These are phyloP conservation scores for Cephalotrichum gorgonifer DNA, from an alignment of 2,329 filamentous ascomycete genomes.

Conservation along the genomic window DNA sequence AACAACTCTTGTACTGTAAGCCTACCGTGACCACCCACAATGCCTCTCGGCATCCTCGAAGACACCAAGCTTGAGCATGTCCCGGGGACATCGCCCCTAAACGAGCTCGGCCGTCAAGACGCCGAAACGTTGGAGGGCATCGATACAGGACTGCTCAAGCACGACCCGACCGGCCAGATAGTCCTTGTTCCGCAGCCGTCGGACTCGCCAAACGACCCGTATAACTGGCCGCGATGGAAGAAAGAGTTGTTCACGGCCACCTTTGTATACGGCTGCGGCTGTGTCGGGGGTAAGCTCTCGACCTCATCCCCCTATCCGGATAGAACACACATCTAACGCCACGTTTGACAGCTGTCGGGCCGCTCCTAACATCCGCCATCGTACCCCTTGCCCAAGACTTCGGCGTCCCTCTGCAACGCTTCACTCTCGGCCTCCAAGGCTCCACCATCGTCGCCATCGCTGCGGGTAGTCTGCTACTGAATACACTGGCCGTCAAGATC, in stretches of 20 bases:
- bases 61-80: constrained; percentile 16
- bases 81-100: constrained; percentile 15
- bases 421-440: constrained; percentile 23
- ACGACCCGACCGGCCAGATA: constrained; percentile 17
- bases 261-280: constrained; percentile 25
- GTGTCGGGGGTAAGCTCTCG: constrained; percentile 24
- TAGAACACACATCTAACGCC: constrained; percentile 7
- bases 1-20: no score
- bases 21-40: constrained; percentile 3
- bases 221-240: constrained; percentile 31
- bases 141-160: constrained; percentile 13
- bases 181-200: constrained; percentile 40
- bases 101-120: constrained; percentile 11
- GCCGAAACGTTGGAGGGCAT: constrained; percentile 9
- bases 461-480: constrained; percentile 22
- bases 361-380: constrained; percentile 23
- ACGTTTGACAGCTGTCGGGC: constrained; percentile 20
- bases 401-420: constrained; percentile 17
- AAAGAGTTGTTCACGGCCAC: constrained; percentile 24
- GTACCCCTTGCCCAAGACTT: constrained; percentile 22
- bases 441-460: constrained; percentile 22
- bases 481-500: constrained; percentile 23
- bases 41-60: constrained; percentile 15
- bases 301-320: background rate
- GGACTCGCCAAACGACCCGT: constrained; percentile 33